These are phyloP conservation scores for Yamadazyma philogaea DNA, from an alignment of 805 yeast species.

Conservation along the genomic window DNA sequence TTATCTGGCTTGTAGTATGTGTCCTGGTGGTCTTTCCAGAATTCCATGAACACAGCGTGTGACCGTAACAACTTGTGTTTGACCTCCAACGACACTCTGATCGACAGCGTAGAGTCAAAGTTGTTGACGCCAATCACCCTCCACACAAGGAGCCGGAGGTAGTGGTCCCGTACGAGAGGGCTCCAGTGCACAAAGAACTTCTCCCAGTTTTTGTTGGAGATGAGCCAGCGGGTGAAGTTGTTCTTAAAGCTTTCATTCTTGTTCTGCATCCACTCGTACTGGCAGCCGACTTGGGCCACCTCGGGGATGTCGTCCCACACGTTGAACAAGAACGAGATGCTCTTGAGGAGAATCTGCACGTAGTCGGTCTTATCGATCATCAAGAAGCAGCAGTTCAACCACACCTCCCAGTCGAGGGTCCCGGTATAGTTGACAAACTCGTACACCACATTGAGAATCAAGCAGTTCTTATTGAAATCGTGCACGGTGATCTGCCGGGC, in stretches of 20 bases:
- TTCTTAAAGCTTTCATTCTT: conserved; percentile 42
- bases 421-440: conserved; percentile 37
- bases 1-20: conserved; percentile 32
- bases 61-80: conserved; percentile 30
- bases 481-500: conserved; percentile 37
- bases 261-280: conserved; percentile 37
- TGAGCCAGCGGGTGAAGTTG: conserved; percentile 53
- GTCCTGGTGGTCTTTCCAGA: conserved; percentile 20
- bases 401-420: conserved; percentile 67
- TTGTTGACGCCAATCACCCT: conserved; percentile 48
- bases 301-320: conserved; percentile 69
- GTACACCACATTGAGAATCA: conserved; percentile 37
- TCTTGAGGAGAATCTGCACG: conserved; percentile 58
- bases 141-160: conserved; percentile 66
- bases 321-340: conserved; percentile 65
- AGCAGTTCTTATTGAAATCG: conserved; percentile 37
- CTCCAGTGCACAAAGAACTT: conserved; percentile 73
- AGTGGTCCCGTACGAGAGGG: conserved; percentile 70
- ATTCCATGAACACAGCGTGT: conserved; percentile 23
- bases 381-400: conserved; percentile 59
- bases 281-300: conserved; percentile 8
- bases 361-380: conserved; percentile 61
- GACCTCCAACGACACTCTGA: conserved; percentile 28
- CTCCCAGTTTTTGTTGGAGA: conserved; percentile 50
- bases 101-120: conserved; percentile 31